phyloP scores from a whole-genome alignment of 148 eudicot species.

The Cornus controversa region DNA sequence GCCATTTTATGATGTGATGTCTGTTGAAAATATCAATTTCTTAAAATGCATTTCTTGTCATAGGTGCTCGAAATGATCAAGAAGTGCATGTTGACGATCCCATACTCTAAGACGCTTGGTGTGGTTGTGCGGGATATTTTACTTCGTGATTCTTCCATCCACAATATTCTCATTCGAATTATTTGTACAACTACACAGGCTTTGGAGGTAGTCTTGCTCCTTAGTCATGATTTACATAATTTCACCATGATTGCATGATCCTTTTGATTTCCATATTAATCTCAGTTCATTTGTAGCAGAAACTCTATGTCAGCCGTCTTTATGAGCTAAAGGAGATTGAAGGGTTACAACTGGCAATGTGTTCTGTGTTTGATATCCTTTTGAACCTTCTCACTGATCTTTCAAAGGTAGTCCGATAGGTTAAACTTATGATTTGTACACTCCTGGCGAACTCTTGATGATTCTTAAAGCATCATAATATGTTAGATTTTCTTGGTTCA shows the following conservation, averaged over 20 bases:
- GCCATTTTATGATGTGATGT: neutral
- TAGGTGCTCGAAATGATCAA: slow-evolving; percentile 78
- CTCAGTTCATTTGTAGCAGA: slow-evolving; percentile 31
- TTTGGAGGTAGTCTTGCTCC: slow-evolving; percentile 61
- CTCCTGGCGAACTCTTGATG: neutral
- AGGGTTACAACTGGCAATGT: slow-evolving; percentile 65
- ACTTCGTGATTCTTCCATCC: slow-evolving; percentile 78
- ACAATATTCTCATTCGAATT: slow-evolving; percentile 70
- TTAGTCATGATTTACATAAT: neutral
- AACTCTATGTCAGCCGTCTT: slow-evolving; percentile 68
- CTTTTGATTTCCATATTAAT: slow-evolving; percentile 4
- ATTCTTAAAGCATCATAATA: neutral
- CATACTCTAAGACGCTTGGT: slow-evolving; percentile 54
- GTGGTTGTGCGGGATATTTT: slow-evolving; percentile 58
- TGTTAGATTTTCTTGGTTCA: neutral
- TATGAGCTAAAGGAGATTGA: slow-evolving; percentile 79
- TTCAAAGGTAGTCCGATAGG: slow-evolving; percentile 46
- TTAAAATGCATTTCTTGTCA: slow-evolving; percentile 11
- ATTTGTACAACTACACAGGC: slow-evolving; percentile 70
- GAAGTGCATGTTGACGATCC: slow-evolving; percentile 46
- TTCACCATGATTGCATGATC: neutral
- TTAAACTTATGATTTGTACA: neutral
- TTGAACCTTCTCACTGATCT: slow-evolving; percentile 49
- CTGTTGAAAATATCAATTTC: neutral
- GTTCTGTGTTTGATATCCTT: slow-evolving; percentile 67